Conservation (phyloP, 108 stramenopile genomes). For the Cyclotella distinguenda region DNA sequence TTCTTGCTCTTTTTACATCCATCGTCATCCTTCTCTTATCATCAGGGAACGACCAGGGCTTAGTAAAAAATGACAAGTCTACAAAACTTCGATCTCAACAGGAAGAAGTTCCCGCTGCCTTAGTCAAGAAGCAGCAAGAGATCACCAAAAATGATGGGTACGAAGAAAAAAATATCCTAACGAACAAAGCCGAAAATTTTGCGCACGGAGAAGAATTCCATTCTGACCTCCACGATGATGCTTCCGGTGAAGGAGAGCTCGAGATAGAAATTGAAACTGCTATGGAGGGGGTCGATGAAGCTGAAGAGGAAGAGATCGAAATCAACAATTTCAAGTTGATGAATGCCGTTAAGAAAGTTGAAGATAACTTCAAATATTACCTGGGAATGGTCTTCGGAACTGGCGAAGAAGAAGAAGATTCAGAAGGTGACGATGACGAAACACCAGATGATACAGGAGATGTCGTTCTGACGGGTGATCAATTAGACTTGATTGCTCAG, state of each 20-base stretch:
- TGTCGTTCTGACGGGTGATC: constrained; percentile 24
- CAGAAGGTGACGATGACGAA: constrained; percentile 24
- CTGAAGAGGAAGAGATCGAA: constrained; percentile 47
- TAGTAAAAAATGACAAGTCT: constrained; percentile 5
- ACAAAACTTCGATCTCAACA: constrained; percentile 32
- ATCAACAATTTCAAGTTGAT: constrained; percentile 36
- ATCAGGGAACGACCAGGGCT: neutral
- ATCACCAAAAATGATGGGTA: constrained; percentile 6
- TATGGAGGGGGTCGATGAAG: constrained; percentile 32
- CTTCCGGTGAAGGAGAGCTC: constrained; percentile 20
- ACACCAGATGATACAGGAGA: constrained; percentile 13
- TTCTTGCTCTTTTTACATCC: constrained; percentile 18
- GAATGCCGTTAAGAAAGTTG: constrained; percentile 36
- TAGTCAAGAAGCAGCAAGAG: constrained; percentile 12
- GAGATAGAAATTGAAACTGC: constrained; percentile 26
- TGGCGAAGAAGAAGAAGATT: constrained; percentile 18
- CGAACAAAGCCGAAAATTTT: neutral
- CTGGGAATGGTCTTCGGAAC: constrained; percentile 38
- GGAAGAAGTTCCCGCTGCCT: constrained; percentile 15
- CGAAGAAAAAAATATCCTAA: neutral
- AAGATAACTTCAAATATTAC: constrained; percentile 38
- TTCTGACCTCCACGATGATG: constrained; percentile 1
- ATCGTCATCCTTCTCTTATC: constrained; percentile 7
- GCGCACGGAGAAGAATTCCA: neutral
- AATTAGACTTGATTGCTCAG: constrained; percentile 34